A percentile compares a stretch with the other conserved stretches of the same genome.
phyloP scores from a whole-genome alignment of 352 stramenopile species.

The Phytophthora multivora region DNA sequence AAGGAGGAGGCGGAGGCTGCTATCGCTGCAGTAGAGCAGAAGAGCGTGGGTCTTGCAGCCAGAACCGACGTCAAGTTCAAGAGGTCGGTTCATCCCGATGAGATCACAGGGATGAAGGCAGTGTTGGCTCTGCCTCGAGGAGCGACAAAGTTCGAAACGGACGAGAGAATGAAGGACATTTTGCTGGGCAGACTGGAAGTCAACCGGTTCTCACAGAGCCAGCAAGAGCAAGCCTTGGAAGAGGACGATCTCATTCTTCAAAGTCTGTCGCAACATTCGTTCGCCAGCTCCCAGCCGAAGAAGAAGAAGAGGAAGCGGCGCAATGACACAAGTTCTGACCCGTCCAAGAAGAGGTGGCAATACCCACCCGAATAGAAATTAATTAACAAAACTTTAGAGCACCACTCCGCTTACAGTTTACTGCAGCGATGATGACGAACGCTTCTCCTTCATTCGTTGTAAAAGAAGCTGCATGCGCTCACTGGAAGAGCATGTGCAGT shows the following conservation, averaged over 20 bases:
- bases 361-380: constrained; percentile 20
- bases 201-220: constrained; percentile 56
- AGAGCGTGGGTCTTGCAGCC: constrained; percentile 17
- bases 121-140: constrained; percentile 49
- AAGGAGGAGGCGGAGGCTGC: constrained; percentile 40
- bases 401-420: constrained; percentile 8
- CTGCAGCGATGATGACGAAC: constrained; percentile 35
- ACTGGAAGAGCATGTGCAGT: constrained; percentile 45
- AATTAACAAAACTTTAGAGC: constrained; percentile 19
- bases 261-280: constrained; percentile 73
- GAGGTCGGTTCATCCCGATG: constrained; percentile 5
- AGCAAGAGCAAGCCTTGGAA: constrained; percentile 35
- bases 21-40: constrained; percentile 40
- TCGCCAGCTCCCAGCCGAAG: constrained; percentile 35
- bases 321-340: constrained; percentile 15
- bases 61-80: constrained; percentile 20
- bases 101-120: constrained; percentile 50
- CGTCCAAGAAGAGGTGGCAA: constrained; percentile 10
- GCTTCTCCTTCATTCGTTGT: constrained; percentile 44
- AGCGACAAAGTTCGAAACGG: constrained; percentile 20
- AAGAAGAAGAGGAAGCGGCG: constrained; percentile 38
- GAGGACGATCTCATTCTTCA: constrained; percentile 82
- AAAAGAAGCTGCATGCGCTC: constrained; percentile 50
- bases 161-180: constrained; percentile 53
- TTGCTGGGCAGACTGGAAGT: constrained; percentile 52